These are phyloP conservation scores for Eremomyces bilateralis DNA, from an alignment of 495 filamentous ascomycete genomes.

Conservation along the genomic window DNA sequence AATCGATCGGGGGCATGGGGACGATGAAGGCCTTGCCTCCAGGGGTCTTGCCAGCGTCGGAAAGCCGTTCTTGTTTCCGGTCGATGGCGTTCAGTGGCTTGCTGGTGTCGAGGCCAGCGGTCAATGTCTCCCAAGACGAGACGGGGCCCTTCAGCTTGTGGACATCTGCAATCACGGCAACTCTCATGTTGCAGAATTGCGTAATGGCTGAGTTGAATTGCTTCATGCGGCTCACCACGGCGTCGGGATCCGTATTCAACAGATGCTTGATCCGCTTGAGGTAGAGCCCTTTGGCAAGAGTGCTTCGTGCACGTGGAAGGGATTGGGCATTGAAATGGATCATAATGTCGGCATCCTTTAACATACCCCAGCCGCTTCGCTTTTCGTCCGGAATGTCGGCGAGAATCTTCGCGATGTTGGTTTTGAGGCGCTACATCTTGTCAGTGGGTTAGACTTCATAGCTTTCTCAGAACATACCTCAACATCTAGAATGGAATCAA, in stretches of 20 bases:
- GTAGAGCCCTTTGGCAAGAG: constrained; percentile 72
- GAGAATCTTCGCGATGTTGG: constrained; percentile 68
- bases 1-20: constrained; percentile 82
- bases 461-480: no score
- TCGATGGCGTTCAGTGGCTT: constrained; percentile 36
- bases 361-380: constrained; percentile 64
- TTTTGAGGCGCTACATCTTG: constrained; percentile 49
- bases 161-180: constrained; percentile 65
- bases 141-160: constrained; percentile 57
- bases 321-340: constrained; percentile 55
- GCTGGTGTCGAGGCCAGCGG: constrained; percentile 14
- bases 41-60: constrained; percentile 43
- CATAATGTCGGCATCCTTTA: constrained; percentile 54
- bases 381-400: constrained; percentile 89
- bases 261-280: constrained; percentile 63
- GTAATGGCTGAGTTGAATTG: constrained; percentile 51
- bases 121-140: constrained; percentile 57
- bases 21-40: constrained; percentile 59
- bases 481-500: constrained; percentile 69
- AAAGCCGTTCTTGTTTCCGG: constrained; percentile 38
- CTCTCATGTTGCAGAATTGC: constrained; percentile 60
- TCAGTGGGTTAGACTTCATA: constrained; percentile 12
- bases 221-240: constrained; percentile 53
- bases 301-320: constrained; percentile 51
- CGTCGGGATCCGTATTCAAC: constrained; percentile 46